Evolutionary conservation across 2,329 filamentous ascomycete genomes (phyloP), one percentile per base, ranked within the genome.

Genomic region (Scorias spongiosa): DNA sequence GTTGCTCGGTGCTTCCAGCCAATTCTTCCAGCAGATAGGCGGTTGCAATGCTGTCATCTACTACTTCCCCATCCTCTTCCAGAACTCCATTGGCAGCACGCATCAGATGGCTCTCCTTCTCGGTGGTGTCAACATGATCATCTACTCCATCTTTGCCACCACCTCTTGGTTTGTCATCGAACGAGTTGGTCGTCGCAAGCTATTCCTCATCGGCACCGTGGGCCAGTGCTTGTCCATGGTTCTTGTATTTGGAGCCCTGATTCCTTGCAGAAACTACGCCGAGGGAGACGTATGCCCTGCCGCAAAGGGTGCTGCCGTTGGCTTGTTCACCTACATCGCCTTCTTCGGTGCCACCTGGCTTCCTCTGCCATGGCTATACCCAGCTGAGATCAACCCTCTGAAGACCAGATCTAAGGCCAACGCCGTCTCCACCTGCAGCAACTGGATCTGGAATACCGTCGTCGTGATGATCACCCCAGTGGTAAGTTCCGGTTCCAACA

Each of bases 281-380:
- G 51, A 44, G 8, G 43, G 48, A 2, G 12, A 36, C 11, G 32
- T 36, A 36, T 36, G 32, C 9, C 12, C 32, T 15, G 12, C 32
- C 12, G 64, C 68, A 18, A 68, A 70, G 48, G 66, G 68, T 28
- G 67, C 69, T 1, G 68, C 71, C 9, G 76, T 80, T 2, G 78
- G 78, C 45, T 49, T 83, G 10, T 83, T 83, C 62, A 70, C 76
- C 2, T 83, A 81, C 61, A 82, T 82, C 53, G 75, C 76, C 4
- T 78, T 76, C 44, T 82, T 81, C 49, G 79, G 78, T 29, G 76
- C 77, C 0, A 77, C 71, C 8, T 57, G 55, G 55, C 46, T 59
- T 1, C 55, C 54, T 14, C 49, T 58, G n/a, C 56, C 55, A 5
- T 58, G 56, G 56, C 46, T 57, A 10, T 59, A 57, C 37, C 54